Percentiles rank a stretch among this genome's conserved stretches.
Conservation (phyloP, 2,329 filamentous ascomycete species). For the Microcyclospora tardicrescens region DNA sequence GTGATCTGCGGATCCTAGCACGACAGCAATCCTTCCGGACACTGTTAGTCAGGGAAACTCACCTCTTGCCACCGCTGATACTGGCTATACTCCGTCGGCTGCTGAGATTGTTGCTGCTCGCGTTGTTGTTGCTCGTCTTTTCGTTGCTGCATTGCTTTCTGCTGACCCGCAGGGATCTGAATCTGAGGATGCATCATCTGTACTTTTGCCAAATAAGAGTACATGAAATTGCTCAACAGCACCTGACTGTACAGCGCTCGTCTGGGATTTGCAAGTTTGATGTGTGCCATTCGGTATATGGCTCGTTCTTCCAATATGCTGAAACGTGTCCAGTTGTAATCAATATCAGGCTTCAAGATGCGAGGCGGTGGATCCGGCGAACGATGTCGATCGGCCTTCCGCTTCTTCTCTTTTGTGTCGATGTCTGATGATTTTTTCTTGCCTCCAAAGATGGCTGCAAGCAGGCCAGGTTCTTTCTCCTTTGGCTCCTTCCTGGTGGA, state of each 20-base stretch:
- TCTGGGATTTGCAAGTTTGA: slow-evolving; percentile 95
- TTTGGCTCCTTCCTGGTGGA: slow-evolving; percentile 75
- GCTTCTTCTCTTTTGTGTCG: slow-evolving; percentile 62
- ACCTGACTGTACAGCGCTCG: slow-evolving; percentile 89
- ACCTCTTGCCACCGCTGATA: slow-evolving; percentile 27
- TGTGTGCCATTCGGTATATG: slow-evolving; percentile 97
- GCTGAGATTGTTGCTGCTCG: slow-evolving; percentile 9
- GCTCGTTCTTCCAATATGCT: slow-evolving; percentile 90
- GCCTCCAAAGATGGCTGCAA: slow-evolving; percentile 81
- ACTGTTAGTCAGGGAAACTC: slow-evolving; percentile 5
- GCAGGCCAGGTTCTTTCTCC: slow-evolving; percentile 55
- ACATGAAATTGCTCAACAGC: slow-evolving; percentile 98
- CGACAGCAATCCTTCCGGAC: too few species aligned
- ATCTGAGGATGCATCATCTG: slow-evolving; percentile 98
- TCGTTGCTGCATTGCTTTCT: slow-evolving; percentile 26
- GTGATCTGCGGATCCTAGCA: too few species aligned
- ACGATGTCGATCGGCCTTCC: slow-evolving; percentile 53
- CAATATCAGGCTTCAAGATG: slow-evolving; percentile 68
- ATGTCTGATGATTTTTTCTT: slow-evolving; percentile 58
- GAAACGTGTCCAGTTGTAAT: slow-evolving; percentile 94
- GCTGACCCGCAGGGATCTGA: slow-evolving; percentile 61
- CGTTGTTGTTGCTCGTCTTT: slow-evolving; percentile 9
- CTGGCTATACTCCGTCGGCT: slow-evolving; percentile 22
- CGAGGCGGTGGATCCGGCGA: slow-evolving; percentile 71
- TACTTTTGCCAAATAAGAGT: slow-evolving; percentile 94